These are phyloP conservation scores for Naematelia encephala DNA, from an alignment of 768 basidiomycete genomes.

Conservation along the genomic window DNA sequence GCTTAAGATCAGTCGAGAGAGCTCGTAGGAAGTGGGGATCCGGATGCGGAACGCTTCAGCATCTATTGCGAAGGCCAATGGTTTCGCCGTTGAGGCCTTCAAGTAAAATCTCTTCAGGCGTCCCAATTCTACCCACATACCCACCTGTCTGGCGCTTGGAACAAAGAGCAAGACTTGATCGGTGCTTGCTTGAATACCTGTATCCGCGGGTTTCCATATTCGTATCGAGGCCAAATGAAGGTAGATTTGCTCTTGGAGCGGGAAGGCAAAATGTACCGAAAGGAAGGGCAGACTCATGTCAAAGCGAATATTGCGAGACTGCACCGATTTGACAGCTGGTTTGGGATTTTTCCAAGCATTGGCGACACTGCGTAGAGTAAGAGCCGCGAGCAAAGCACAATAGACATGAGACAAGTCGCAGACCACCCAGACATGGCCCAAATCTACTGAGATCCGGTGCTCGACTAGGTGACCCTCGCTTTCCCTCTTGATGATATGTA, in stretches of 20 bases:
- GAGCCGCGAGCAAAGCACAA: constrained; percentile 62
- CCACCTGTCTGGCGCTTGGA: constrained; percentile 54
- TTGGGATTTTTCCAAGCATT: constrained; percentile 37
- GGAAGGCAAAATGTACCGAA: constrained; percentile 46
- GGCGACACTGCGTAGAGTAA: constrained; percentile 56
- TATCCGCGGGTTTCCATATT: constrained; percentile 27
- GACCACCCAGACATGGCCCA: constrained; percentile 22
- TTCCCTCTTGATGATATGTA: constrained; percentile 21
- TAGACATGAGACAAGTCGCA: constrained; percentile 64
- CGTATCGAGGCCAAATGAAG: constrained; percentile 20
- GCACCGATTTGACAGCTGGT: constrained; percentile 12
- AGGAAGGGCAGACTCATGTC: constrained; percentile 27
- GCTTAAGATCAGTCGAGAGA: constrained; percentile 74
- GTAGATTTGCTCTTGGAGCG: constrained; percentile 51
- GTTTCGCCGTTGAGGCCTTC: constrained; percentile 43
- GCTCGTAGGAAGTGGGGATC: constrained; percentile 72
- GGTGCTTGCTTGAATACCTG: constrained; percentile 53
- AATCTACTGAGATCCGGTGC: neutral
- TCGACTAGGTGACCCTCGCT: neutral
- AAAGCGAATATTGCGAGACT: constrained; percentile 44
- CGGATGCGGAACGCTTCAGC: constrained; percentile 69
- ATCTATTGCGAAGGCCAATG: constrained; percentile 54
- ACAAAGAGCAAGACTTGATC: constrained; percentile 57
- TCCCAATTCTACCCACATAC: constrained; percentile 72
- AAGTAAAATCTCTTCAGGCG: constrained; percentile 60